phyloP scores from a whole-genome alignment of 441 rosid species.

The Syzygium malaccense region DNA sequence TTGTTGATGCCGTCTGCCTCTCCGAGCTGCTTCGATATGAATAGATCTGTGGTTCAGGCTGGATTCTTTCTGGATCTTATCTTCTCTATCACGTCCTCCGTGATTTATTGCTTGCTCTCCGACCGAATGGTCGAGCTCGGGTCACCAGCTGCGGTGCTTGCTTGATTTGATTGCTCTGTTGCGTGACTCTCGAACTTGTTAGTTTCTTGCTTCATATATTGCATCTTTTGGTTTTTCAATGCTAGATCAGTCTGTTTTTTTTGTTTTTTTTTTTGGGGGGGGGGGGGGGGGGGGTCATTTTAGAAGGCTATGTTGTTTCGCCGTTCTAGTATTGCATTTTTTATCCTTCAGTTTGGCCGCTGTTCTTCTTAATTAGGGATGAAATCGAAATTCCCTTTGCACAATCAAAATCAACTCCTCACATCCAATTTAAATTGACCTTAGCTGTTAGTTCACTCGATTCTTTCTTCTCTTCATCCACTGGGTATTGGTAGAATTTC shows the following conservation, averaged over 20 bases:
- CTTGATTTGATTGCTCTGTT: not conserved
- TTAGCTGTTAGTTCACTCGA: not conserved
- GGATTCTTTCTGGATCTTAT: not conserved
- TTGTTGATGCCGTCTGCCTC: not conserved
- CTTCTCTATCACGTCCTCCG: not conserved
- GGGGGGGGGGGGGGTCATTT: not conserved
- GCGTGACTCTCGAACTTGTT: not conserved
- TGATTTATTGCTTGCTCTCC: not conserved
- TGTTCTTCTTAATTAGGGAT: not conserved
- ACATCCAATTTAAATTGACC: not conserved
- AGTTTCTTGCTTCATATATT: not conserved
- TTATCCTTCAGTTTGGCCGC: not conserved
- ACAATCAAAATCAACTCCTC: not conserved
- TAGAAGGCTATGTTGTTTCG: not conserved
- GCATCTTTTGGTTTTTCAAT: not conserved
- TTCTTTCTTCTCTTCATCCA: not conserved
- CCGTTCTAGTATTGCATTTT: not conserved
- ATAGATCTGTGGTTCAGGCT: not conserved
- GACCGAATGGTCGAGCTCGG: not conserved
- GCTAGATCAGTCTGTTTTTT: not conserved
- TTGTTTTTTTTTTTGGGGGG: not conserved
- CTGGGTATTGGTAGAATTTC: not conserved
- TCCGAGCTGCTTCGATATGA: not conserved
- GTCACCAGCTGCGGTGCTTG: rapidly evolving
- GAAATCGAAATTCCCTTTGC: not conserved